Percentiles rank a stretch among this genome's conserved stretches.
These are phyloP conservation scores for Podila epicladia DNA, from an alignment of 192 early-diverging fungal genomes.

Conservation along the genomic window DNA sequence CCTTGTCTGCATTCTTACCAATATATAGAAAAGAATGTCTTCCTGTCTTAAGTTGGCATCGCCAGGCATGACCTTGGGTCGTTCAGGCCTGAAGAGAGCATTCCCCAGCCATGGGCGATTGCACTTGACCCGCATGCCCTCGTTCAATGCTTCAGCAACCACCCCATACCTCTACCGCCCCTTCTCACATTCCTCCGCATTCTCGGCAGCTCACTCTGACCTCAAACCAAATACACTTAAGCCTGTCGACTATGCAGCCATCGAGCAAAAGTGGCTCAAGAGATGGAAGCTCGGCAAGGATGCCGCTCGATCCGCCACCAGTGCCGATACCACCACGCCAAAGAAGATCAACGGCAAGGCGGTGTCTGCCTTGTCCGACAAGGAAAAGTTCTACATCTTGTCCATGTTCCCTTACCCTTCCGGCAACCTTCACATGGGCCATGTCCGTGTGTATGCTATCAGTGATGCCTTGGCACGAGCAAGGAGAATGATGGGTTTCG, in stretches of 20 bases:
- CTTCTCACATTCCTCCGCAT: constrained; percentile 13
- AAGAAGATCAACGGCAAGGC: background rate
- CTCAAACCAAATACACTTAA: constrained; percentile 4
- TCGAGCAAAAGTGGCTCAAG: constrained; percentile 74
- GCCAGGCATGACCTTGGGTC: background rate
- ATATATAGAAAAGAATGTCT: background rate
- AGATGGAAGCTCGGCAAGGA: constrained; percentile 54
- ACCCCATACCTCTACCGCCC: background rate
- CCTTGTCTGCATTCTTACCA: background rate
- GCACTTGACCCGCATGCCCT: background rate
- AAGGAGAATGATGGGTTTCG: constrained; percentile 74
- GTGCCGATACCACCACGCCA: background rate
- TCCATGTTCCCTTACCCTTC: constrained; percentile 98
- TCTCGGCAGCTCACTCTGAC: constrained; percentile 4
- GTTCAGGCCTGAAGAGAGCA: background rate
- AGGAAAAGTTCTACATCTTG: constrained; percentile 81
- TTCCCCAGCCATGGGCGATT: background rate
- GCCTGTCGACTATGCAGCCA: constrained; percentile 57
- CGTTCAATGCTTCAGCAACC: too few relatives aligned
- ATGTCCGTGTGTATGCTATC: constrained; percentile 96
- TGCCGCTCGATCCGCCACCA: background rate
- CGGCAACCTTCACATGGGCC: constrained; percentile 94
- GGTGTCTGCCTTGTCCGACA: constrained; percentile 9
- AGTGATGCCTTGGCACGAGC: constrained; percentile 87
- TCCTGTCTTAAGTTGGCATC: background rate